A percentile compares a stretch with the other conserved stretches of the same genome.
phyloP scores from a whole-genome alignment of 495 filamentous ascomycete genomes.

The Podospora bellae-mahoneyi region DNA sequence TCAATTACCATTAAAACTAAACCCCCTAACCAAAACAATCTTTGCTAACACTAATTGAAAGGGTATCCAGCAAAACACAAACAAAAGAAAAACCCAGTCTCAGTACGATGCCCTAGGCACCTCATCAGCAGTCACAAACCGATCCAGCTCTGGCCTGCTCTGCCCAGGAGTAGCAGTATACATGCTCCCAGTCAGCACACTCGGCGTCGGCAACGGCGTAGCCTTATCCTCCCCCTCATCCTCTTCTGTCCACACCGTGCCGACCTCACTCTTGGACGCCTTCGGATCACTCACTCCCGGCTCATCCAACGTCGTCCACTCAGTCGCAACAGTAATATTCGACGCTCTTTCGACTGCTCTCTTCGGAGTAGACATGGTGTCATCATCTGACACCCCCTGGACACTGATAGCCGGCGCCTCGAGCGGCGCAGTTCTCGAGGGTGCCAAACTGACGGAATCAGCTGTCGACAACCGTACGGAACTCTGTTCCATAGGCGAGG shows the following conservation, averaged over 20 bases:
- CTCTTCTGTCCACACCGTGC: not conserved
- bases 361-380: not conserved
- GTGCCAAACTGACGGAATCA: conserved; percentile 4
- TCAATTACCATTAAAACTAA: conserved; percentile 3
- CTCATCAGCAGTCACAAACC: conserved; percentile 43
- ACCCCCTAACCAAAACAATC: not conserved
- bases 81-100: conserved; percentile 3
- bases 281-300: not conserved
- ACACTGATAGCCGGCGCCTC: not conserved
- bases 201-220: conserved; percentile 16
- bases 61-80: not conserved
- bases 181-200: not conserved
- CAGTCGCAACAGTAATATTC: not conserved
- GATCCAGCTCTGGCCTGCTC: conserved; percentile 39
- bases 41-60: conserved; percentile 6
- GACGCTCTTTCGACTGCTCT: not conserved
- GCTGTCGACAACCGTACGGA: conserved; percentile 12
- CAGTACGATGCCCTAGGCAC: conserved; percentile 19
- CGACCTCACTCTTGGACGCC: not conserved
- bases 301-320: not conserved
- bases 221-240: not conserved
- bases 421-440: not conserved
- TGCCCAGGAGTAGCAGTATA: not conserved
- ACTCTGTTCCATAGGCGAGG: conserved; percentile 29
- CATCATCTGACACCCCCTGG: not conserved